Evolutionary conservation across 768 basidiomycete genomes (phyloP), one percentile per base, ranked within the genome.

Genomic region (Mycena polygramma): DNA sequence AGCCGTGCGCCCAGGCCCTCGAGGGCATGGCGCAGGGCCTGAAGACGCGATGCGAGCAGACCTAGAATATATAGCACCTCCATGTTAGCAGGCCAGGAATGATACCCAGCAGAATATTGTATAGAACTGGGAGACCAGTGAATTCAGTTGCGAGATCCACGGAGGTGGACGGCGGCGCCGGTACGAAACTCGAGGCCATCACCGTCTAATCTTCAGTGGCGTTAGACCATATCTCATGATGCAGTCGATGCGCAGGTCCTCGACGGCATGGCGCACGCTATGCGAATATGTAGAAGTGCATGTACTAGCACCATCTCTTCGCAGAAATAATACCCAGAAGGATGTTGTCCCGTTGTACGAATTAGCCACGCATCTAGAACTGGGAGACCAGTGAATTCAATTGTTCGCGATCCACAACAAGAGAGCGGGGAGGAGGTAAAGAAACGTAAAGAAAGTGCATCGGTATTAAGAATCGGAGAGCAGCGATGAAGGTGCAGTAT

Each of bases 81-180:
- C 30, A 30, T 30, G 30, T 6, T 30, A 30, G 30, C 30, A 30
- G n/a, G n/a, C n/a, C n/a, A 13, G 5, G 8, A n/a, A 20, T n/a
- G 7, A 17, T 8, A n/a, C n/a, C 15, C 37, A 36, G 39, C 24
- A 41, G 55, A 41, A 37, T 39, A 39, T 54, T 15, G 15, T 41
- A 4, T 2, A 10, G 10, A 11, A 54, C 24, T 6, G 17, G 7
- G 20, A 58, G 54, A 59, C 49, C 66, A 51, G 57, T 52, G 26
- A 48, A 55, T 55, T 68, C 43, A 53, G 36, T 60, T 60, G 35
- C 59, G 45, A n/a, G 66, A 68, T 68, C 66, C 66, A 68, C 66
- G n/a, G n/a, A n/a, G n/a, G n/a, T n/a, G n/a, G n/a, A n/a, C n/a
- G n/a, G n/a, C n/a, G n/a, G n/a, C n/a, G n/a, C n/a, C n/a, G n/a